phyloP scores from a whole-genome alignment of 2,329 filamentous ascomycete genomes.

The Monilinia polystroma region DNA sequence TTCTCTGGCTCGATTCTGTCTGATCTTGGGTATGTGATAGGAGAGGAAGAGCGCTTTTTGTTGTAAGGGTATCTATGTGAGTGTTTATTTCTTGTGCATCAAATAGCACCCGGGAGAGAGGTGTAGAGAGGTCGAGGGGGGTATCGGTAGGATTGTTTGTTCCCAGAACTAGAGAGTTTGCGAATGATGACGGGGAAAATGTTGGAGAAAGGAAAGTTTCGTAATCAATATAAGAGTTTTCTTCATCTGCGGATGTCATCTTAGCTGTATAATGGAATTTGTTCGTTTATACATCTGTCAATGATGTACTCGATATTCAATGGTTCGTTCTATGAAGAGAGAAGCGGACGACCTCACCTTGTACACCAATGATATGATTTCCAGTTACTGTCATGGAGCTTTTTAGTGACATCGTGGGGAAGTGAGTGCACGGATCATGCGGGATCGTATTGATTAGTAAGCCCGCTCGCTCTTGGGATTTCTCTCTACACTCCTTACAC shows the following conservation, averaged over 20 bases:
- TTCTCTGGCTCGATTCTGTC: constrained; percentile 67
- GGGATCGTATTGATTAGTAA: too few species aligned
- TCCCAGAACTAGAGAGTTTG: constrained; percentile 81
- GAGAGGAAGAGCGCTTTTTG: constrained; percentile 77
- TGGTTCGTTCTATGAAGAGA: neutral
- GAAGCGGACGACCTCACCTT: neutral
- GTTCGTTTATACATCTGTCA: constrained; percentile 1
- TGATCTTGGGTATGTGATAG: constrained; percentile 75
- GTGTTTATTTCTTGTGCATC: constrained; percentile 97
- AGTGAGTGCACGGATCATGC: constrained; percentile 12
- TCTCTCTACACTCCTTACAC: neutral
- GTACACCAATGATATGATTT: constrained; percentile 6
- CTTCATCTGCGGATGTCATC: constrained; percentile 46
- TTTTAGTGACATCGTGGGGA: constrained; percentile 7
- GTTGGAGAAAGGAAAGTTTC: constrained; percentile 81
- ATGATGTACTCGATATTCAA: neutral
- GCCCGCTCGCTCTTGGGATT: too few species aligned
- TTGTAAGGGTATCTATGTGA: constrained; percentile 87
- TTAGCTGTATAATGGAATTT: constrained; percentile 17
- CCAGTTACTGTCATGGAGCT: constrained; percentile 19
- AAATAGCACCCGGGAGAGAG: constrained; percentile 89
- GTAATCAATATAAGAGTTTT: constrained; percentile 91
- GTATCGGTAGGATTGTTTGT: constrained; percentile 93
- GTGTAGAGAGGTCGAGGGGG: constrained; percentile 89
- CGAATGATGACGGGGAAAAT: constrained; percentile 80